Base-by-base conservation (phyloP, 805 yeast genomes). In the Hyphopichia homilentoma region DNA sequence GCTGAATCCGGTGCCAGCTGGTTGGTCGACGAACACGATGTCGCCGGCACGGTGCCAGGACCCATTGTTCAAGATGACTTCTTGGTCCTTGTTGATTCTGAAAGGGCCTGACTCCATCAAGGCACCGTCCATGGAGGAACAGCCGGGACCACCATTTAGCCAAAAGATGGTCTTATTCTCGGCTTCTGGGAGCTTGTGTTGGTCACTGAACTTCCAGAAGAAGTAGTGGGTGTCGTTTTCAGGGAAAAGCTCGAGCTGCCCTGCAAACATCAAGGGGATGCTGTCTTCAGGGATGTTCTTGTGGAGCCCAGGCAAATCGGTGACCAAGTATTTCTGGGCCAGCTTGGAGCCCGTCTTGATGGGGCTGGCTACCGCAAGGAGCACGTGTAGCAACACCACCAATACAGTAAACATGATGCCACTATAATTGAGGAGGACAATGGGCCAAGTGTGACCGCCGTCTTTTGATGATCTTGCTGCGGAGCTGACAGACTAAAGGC, bases 131-230 rank as follows among this genome's bases (percentile, higher is more conserved):
- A 90, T 79, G 0, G 97, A 88, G 2, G 96, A 88, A 56, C 98
- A 93, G 0, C 98, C 98, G 0, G 98, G 98, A 0, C 98, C 98
- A 24, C 98, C 98, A 55, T 93, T 93, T 15, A 93, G 69, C 97
- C 98, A 93, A 34, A 93, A 70, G 6, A 83, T 70, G 15, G 84
- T 68, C 40, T 69, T 70, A 43, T 69, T 61, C 24, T 46, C 44
- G 16, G 67, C 54, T 25, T 52, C 59, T 0, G 55, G 54, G 7
- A 46, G 34, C 31, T 56, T 53, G 21, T 53, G 34, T 7, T 37
- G 34, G 39, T 66, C 70, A n/a, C 36, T 61, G 34, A 79, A 81
- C 48, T 75, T 77, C 95, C 95, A 85, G 52, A 85, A 88, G 50
- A 83, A 88, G 47, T 84, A 70, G 45, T 74, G 69, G 19, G 81